These are phyloP conservation scores for Raphidocelis subcapitata DNA, from an alignment of 139 green algal species.

Conservation along the genomic window DNA sequence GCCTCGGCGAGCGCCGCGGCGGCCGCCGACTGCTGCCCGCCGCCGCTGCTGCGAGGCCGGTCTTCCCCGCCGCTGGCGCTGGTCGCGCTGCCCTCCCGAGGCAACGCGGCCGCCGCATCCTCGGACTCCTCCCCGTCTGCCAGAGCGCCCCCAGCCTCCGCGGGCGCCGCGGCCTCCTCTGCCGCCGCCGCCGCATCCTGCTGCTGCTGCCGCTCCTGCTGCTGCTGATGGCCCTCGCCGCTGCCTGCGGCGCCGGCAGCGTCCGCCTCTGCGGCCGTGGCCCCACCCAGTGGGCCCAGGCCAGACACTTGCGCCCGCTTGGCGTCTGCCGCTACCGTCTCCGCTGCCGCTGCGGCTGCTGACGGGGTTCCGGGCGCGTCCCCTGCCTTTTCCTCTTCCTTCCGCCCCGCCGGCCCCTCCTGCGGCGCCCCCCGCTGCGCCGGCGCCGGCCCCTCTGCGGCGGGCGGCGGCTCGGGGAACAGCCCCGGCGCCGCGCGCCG, in stretches of 20 bases:
- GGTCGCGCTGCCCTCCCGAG: neutral
- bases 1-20: neutral
- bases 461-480: slow-evolving; percentile 2
- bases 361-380: neutral
- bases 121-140: no score
- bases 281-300: neutral
- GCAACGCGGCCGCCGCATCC: neutral
- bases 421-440: neutral
- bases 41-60: slow-evolving; percentile 3
- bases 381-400: neutral
- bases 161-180: no score
- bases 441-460: neutral
- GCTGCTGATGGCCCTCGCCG: neutral
- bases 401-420: neutral
- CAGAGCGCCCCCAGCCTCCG: no score
- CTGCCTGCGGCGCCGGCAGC: neutral
- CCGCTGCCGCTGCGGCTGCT: slow-evolving; percentile 16
- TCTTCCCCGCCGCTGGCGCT: slow-evolving; percentile 1
- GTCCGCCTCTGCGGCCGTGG: neutral
- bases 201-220: neutral
- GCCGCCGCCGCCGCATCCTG: neutral
- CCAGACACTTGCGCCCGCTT: neutral
- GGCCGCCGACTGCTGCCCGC: neutral
- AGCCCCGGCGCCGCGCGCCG: slow-evolving; percentile 25
- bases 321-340: neutral